phyloP scores from a whole-genome alignment of 2,329 filamentous ascomycete genomes.

The Monosporascus cannonballus region DNA sequence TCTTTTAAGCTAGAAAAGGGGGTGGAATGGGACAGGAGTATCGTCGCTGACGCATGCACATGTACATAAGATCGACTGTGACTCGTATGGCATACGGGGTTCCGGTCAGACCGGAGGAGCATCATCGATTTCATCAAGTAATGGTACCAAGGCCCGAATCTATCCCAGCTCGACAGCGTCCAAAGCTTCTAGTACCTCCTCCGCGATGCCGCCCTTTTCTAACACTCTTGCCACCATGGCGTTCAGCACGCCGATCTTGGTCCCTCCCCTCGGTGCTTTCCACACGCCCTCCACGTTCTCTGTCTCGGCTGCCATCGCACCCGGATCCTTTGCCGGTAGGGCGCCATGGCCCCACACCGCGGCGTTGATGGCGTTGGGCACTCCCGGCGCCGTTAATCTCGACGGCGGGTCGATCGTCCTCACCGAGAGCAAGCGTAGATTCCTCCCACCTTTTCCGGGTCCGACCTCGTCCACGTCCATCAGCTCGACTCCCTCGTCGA shows the following conservation, averaged over 20 bases:
- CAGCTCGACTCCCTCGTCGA: constrained; percentile 10
- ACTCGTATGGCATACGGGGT: neutral
- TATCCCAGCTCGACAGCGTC: constrained; percentile 62
- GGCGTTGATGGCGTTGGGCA: constrained; percentile 58
- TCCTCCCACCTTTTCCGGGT: constrained; percentile 20
- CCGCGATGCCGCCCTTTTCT: constrained; percentile 71
- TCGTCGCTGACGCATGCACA: neutral
- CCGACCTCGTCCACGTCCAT: constrained; percentile 29
- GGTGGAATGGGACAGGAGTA: neutral
- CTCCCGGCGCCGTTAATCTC: constrained; percentile 63
- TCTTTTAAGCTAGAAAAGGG: constrained; percentile 51
- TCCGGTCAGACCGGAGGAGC: constrained; percentile 1
- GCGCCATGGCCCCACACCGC: constrained; percentile 37
- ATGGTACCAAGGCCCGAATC: constrained; percentile 16
- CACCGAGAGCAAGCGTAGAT: constrained; percentile 59
- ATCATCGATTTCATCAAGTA: neutral
- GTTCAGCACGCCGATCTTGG: constrained; percentile 67
- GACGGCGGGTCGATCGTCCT: constrained; percentile 71
- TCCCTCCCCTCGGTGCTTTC: constrained; percentile 78
- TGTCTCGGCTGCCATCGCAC: constrained; percentile 41
- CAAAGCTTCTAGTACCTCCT: constrained; percentile 79
- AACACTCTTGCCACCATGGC: constrained; percentile 72
- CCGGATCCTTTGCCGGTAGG: constrained; percentile 32
- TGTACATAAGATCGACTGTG: constrained; percentile 2
- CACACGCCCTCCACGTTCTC: constrained; percentile 68